Base-by-base conservation (phyloP, 805 yeast species). In the Starmerella stellata region DNA sequence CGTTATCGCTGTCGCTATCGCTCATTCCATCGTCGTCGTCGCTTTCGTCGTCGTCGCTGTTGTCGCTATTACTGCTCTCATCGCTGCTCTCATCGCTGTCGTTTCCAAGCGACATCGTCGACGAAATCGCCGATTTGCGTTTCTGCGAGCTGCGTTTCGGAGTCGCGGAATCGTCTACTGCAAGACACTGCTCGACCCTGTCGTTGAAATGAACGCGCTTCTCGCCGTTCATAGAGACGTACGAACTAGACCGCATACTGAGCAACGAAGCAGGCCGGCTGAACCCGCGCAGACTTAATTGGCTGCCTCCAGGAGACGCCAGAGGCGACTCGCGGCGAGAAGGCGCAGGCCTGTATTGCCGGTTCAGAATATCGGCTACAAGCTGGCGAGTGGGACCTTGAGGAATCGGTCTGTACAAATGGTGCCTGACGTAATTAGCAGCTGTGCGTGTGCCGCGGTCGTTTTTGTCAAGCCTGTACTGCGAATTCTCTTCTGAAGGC, bases 141-240 rank as follows among this genome's bases (percentile, higher is more conserved):
- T 16, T 13, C 17, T 19, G 23, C 19, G 16, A 15, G 23, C 25
- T 17, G 23, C 25, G 20, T 15, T 38, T n/a, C 5, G 34, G 39
- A 4, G 28, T 16, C 8, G 8, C 31, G n/a, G 19, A 11, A 17
- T 16, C 53, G 15, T 27, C 33, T 9, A 85, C 55, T 0, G 93
- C 85, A 44, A 80, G 74, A 58, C 98, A 90, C 58, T 90, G 99
- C 56, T 82, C 85, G 24, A 90, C 99, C 38, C 83, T 73, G 54
- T 82, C 92, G 56, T 78, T 90, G 61, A 90, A 90, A 58, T 85
- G 96, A 44, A 90, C 85, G 49, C 71, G 93, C 44, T 92, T 70
- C 47, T 61, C 66, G 28, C 40, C 40, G 34, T n/a, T 14, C 37
- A 24, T 5, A 11, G 13, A 3, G 11, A 30, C 14, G 18, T 7